Conservation (phyloP, 2,329 filamentous ascomycete genomes). For the Ophiostoma himal-ulmi region DNA sequence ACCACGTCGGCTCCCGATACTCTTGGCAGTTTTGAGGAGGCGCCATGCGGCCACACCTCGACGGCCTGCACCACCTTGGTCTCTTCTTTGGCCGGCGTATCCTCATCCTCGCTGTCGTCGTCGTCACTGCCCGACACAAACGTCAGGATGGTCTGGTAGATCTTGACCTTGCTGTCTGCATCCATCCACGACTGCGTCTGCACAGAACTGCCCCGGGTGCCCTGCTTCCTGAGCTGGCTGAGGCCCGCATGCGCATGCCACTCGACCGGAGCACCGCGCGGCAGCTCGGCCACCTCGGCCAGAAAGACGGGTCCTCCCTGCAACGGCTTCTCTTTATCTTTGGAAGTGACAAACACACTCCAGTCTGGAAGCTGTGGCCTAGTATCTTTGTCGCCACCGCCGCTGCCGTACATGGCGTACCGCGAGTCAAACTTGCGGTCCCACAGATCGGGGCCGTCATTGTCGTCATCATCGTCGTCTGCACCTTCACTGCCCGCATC, state of each 20-base stretch:
- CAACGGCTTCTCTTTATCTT: background rate
- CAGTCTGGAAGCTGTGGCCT: slow-evolving; percentile 46
- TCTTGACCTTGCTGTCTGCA: background rate
- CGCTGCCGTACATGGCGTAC: slow-evolving; percentile 38
- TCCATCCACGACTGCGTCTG: background rate
- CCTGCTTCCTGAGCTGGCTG: slow-evolving; percentile 30
- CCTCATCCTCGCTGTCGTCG: slow-evolving; percentile 14
- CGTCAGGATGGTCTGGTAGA: slow-evolving; percentile 8
- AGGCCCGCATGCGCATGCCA: slow-evolving; percentile 71
- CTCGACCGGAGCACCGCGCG: slow-evolving; percentile 68
- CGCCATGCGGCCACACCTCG: slow-evolving; percentile 17
- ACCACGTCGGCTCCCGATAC: slow-evolving; percentile 18
- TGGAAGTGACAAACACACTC: slow-evolving; percentile 36
- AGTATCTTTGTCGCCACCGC: background rate
- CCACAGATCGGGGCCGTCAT: slow-evolving; percentile 59
- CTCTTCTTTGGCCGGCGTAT: background rate
- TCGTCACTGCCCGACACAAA: background rate
- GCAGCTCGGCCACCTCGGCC: slow-evolving; percentile 70
- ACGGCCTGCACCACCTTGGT: background rate
- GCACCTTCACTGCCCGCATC: slow-evolving; percentile 40
- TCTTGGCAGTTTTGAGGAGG: background rate
- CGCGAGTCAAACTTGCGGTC: slow-evolving; percentile 54
- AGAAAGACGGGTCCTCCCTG: slow-evolving; percentile 56
- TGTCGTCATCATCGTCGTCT: slow-evolving; percentile 45
- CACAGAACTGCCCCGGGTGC: slow-evolving; percentile 12